These are phyloP conservation scores for Corymbia calophylla DNA, from an alignment of 441 rosid species.

Conservation along the genomic window DNA sequence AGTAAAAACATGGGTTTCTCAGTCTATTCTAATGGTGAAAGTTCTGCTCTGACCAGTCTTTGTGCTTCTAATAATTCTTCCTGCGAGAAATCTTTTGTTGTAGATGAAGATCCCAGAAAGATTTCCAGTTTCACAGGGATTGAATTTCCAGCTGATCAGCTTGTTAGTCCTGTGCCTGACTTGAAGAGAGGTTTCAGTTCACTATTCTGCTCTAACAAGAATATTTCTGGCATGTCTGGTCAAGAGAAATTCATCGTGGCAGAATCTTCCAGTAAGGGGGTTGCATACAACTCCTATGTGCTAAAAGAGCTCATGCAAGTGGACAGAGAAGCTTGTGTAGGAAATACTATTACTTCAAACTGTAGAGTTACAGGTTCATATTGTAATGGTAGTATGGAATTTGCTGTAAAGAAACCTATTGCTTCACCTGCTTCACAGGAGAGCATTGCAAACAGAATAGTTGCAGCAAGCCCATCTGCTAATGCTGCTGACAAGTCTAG, in stretches of 20 bases:
- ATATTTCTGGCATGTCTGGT: slow-evolving; percentile 7
- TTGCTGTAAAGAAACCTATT: slow-evolving; percentile 34
- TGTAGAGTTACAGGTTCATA: slow-evolving; percentile 24
- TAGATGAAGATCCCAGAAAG: slow-evolving; percentile 19
- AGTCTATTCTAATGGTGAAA: slow-evolving; percentile 49
- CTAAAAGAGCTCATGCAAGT: slow-evolving; percentile 32
- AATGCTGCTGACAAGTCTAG: slow-evolving; percentile 23
- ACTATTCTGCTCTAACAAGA: slow-evolving; percentile 8
- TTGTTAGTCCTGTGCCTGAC: slow-evolving; percentile 16
- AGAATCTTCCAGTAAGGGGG: slow-evolving; percentile 58
- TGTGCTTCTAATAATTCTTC: slow-evolving; percentile 28
- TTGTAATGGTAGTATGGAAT: slow-evolving; percentile 31
- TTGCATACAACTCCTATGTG: slow-evolving; percentile 47
- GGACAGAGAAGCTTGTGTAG: slow-evolving; percentile 17
- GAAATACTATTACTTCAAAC: slow-evolving; percentile 21
- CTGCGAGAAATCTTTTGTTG: slow-evolving; percentile 24
- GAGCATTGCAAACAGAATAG: slow-evolving; percentile 44
- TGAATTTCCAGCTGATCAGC: slow-evolving; percentile 32
- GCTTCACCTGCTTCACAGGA: slow-evolving; percentile 85
- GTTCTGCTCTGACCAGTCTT: slow-evolving; percentile 52
- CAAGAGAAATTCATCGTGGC: slow-evolving; percentile 40
- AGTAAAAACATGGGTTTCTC: slow-evolving; percentile 28
- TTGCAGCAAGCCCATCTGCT: slow-evolving; percentile 35
- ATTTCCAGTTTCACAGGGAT: slow-evolving; percentile 22
- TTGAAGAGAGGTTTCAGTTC: slow-evolving; percentile 14